Conservation (phyloP, 805 yeast genomes). For the Kodamaea sagamina region DNA sequence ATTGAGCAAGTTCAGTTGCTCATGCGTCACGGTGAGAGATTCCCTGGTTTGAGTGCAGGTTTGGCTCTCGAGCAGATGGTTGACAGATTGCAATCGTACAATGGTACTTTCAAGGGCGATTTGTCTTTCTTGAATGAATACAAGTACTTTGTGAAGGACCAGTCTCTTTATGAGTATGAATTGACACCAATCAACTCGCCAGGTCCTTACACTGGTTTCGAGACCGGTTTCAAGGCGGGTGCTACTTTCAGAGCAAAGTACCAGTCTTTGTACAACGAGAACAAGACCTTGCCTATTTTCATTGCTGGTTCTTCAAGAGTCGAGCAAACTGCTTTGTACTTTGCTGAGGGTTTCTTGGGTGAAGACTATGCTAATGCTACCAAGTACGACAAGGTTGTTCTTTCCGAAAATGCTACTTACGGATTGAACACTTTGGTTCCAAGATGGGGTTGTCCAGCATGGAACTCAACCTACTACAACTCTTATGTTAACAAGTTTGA, state of each 20-base stretch:
- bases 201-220: constrained; percentile 13
- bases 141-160: constrained; percentile 19
- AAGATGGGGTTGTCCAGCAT: constrained; percentile 12
- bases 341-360: constrained; percentile 13
- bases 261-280: constrained; percentile 10
- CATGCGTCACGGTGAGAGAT: constrained; percentile 27
- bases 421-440: constrained; percentile 16
- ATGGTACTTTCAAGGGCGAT: constrained; percentile 21
- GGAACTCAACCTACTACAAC: constrained; percentile 13
- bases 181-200: constrained; percentile 12
- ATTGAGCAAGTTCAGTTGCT: constrained; percentile 25
- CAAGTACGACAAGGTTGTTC: constrained; percentile 4
- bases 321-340: constrained; percentile 12
- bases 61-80: constrained; percentile 17
- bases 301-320: constrained; percentile 13
- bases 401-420: constrained; percentile 9
- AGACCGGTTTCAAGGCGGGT: constrained; percentile 8
- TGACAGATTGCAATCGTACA: constrained; percentile 20
- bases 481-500: constrained; percentile 18
- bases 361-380: constrained; percentile 2
- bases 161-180: constrained; percentile 13
- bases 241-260: constrained; percentile 13
- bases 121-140: constrained; percentile 26
- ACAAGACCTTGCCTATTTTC: constrained; percentile 10
- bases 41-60: constrained; percentile 22